Base-by-base conservation (phyloP, 1,284 basidiomycete species). In the Hypsizygus ulmarius region DNA sequence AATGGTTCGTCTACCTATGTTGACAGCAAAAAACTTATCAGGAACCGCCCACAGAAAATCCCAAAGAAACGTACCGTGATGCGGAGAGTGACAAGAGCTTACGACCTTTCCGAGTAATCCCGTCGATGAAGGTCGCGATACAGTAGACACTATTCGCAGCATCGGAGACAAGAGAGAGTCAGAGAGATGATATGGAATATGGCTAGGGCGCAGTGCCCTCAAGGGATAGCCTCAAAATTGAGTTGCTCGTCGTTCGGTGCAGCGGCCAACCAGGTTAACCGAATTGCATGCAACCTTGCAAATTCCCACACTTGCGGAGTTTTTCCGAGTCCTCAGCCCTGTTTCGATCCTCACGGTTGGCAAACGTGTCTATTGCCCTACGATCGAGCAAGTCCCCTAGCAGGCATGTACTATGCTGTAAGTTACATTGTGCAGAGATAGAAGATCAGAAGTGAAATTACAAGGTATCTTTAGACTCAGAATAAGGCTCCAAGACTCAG, bases 51-150 rank as follows among this genome's bases (percentile, higher is more conserved):
- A 18, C 5, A 21, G 34, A 12, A 28, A 12, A 19, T 1, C 25
- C 32, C 12, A 27, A 45, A 35, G 15, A 19, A 39, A 58, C 61
- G 43, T 59, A 79, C 78, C 69, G 64, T 66, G 65, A 45, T 68
- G 66, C 45, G 71, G 64, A 44, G 72, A 67, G 57, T 71, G 64
- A 51, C 71, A 66, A 49, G 72, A 69, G 55, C 68, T 71, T 54
- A 72, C 74, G 55, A 76, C 77, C 66, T 80, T 82, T 63, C 78
- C 81, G 72, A 86, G 74, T 71, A 78, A 72, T 59, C 82, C 81
- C 73, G 78, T 74, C 60, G 81, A 77, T 55, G 81, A 66, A 53
- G 83, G 79, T 63, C 81, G 74, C 62, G 73, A 73, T 57, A 69
- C 69, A 28, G 64, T 65, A 15, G 80, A 78, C 47, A 84, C 82